These are phyloP conservation scores for Orbilia brochopaga DNA, from an alignment of 2,329 filamentous ascomycete genomes.

Conservation along the genomic window DNA sequence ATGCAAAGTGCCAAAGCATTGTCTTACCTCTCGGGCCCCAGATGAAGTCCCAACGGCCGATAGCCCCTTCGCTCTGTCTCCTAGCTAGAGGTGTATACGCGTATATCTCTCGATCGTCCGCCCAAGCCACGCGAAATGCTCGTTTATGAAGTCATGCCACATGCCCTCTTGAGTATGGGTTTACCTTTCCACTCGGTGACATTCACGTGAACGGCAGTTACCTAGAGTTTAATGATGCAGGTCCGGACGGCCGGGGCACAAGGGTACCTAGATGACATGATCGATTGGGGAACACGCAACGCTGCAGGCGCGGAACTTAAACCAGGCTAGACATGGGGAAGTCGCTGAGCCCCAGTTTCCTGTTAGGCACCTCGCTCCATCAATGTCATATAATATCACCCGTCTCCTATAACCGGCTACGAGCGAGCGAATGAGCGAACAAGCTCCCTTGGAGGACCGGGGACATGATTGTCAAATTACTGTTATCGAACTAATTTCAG, in stretches of 20 bases:
- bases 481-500: no score
- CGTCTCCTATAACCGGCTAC: slow-evolving; percentile 10
- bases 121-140: neutral
- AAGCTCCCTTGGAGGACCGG: neutral
- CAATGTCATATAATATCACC: neutral
- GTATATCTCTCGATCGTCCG: slow-evolving; percentile 10
- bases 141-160: slow-evolving; percentile 49
- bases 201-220: slow-evolving; percentile 48
- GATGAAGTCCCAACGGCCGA: no score
- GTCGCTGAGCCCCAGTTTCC: slow-evolving; percentile 38
- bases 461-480: neutral
- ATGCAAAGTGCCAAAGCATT: no score
- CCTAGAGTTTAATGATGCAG: slow-evolving; percentile 28
- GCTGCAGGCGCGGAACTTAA: slow-evolving; percentile 2
- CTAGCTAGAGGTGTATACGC: neutral
- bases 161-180: slow-evolving; percentile 33
- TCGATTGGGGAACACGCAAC: no score
- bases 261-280: neutral
- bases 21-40: no score
- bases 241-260: slow-evolving; percentile 1
- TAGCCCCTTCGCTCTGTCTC: no score
- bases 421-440: neutral
- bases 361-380: neutral
- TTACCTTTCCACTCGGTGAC: slow-evolving; percentile 8
- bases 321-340: slow-evolving; percentile 10